Evolutionary conservation across 495 filamentous ascomycete species (phyloP).

Genomic region (Penicillium manginii): DNA sequence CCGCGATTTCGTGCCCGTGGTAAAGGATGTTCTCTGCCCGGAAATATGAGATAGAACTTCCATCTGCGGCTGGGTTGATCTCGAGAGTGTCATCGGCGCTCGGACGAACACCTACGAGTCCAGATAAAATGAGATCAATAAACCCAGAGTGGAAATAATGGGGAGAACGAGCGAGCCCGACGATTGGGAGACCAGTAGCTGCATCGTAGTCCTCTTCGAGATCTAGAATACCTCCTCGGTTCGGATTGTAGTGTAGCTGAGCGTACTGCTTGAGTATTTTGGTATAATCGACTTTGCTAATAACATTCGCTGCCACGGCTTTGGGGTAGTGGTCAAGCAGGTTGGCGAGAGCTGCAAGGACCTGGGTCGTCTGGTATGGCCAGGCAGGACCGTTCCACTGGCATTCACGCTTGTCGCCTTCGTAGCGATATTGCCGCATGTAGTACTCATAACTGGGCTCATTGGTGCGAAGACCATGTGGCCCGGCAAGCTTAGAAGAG

Average conservation of each 20-base stretch:
- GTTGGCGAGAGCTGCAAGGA: conserved; percentile 31
- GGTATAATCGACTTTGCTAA: conserved; percentile 28
- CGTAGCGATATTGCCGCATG: conserved; percentile 35
- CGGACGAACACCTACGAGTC: conserved; percentile 33
- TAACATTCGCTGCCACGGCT: conserved; percentile 12
- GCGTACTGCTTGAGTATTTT: conserved; percentile 31
- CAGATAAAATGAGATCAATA: conserved; percentile 31
- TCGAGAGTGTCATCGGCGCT: conserved; percentile 31
- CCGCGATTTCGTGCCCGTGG: conserved; percentile 33
- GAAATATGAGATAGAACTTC: conserved; percentile 26
- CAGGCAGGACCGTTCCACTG: conserved; percentile 39
- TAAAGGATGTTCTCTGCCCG: conserved; percentile 33
- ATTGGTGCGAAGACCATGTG: conserved; percentile 32
- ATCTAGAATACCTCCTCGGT: conserved; percentile 28
- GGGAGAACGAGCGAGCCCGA: conserved; percentile 27
- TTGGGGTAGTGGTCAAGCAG: conserved; percentile 35
- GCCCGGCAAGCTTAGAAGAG: conserved; percentile 22
- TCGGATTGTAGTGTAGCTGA: conserved; percentile 30
- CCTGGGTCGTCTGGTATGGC: conserved; percentile 37
- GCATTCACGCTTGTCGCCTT: conserved; percentile 28
- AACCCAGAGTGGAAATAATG: conserved; percentile 41
- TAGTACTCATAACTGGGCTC: conserved; percentile 38
- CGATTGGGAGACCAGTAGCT: conserved; percentile 27
- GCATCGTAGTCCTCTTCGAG: conserved; percentile 36
- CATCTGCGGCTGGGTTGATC: conserved; percentile 31